phyloP scores from a whole-genome alignment of 192 early-diverging fungal species.

The Backusella psychrophila region DNA sequence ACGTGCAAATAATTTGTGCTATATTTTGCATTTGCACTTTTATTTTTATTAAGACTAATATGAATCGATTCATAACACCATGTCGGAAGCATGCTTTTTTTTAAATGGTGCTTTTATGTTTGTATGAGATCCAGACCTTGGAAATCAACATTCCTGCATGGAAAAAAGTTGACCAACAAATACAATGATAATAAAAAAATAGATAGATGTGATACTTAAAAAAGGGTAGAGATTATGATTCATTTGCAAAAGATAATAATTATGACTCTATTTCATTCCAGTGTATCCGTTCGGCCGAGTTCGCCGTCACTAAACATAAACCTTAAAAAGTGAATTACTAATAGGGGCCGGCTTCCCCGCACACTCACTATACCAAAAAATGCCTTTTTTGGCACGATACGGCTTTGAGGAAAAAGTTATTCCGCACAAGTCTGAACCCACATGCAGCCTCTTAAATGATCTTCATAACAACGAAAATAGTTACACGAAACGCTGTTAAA shows the following conservation, averaged over 20 bases:
- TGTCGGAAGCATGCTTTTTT: not conserved
- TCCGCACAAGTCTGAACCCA: not conserved
- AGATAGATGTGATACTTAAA: not conserved
- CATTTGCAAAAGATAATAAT: not conserved
- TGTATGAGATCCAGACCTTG: not conserved
- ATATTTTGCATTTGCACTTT: not conserved
- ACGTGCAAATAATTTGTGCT: not conserved
- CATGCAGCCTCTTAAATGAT: not conserved
- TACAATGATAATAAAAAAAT: not conserved
- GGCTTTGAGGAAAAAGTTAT: not conserved
- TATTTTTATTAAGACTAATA: not conserved
- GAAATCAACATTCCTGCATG: conserved; percentile 1
- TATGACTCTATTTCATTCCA: conserved; percentile 3
- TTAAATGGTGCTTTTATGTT: not conserved
- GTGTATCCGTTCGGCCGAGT: not conserved
- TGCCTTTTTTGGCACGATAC: not conserved
- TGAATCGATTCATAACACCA: not conserved
- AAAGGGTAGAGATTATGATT: not conserved
- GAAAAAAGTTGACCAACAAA: not conserved
- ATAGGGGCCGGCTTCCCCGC: not conserved
- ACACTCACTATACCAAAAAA: not conserved
- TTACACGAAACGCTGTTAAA: not conserved
- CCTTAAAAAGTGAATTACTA: conserved; percentile 5
- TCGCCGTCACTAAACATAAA: not conserved
- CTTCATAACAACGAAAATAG: not conserved